Base-by-base conservation (phyloP, 129 eudicot genomes). In the Scalesia atractyloides region DNA sequence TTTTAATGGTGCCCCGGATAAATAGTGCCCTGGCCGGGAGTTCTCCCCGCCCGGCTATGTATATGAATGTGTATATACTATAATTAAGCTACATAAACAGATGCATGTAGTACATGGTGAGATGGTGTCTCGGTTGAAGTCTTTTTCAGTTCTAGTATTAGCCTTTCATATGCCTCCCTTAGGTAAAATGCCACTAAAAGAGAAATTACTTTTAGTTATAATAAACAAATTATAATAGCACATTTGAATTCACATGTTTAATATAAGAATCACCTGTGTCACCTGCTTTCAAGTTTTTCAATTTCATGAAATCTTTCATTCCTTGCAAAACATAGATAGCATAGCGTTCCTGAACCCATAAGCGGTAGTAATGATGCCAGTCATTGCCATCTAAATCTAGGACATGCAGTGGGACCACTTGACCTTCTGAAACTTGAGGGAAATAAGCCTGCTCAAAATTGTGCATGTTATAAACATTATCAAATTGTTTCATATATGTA, bases 301-400 rank as follows among this genome's bases (percentile, higher is more conserved):
- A 34, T 18, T 72, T 53, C 76, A 85, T 80, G 67, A 73, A 81
- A 43, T 73, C 77, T 67, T 79, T 83, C 72, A 82, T 68, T 66
- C 90, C 90, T 77, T 88, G 88, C 34, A 88, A 60, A 41, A 85
- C 81, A 76, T 83, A 76, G 60, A 76, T 78, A 73, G 74, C 69
- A 69, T 79, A 77, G 33, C 43, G 26, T 12, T 14, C 30, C 8
- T 56, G 14, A 20, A 57, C 71, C 90, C 88, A 83, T 59, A 67
- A 78, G 4, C 84, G 80, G 76, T 66, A 80, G 62, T 17, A 24
- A 69, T 69, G 57, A 34, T 69, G 75, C 95, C 95, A 88, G n/a
- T 53, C 76, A 9, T 64, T 78, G 33, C 90, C 90, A 61, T 83
- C 82, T 7, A 82, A 83, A 75, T 88, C 95, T 39, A 72, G 70